phyloP scores from a whole-genome alignment of 257 asterid genomes.

The Plantago elongata region DNA sequence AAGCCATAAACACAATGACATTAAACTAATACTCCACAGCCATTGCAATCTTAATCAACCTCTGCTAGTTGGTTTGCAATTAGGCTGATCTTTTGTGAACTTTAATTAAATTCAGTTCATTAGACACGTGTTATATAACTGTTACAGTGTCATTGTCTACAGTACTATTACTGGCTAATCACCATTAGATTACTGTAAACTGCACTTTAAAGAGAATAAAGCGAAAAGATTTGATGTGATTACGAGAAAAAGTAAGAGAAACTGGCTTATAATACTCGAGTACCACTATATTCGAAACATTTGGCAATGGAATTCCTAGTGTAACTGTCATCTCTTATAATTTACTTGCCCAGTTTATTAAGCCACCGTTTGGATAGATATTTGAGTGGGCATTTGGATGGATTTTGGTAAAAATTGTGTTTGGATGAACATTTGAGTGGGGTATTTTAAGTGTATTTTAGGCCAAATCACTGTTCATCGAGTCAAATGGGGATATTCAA shows the following conservation, averaged over 20 bases:
- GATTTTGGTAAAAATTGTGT: too few species aligned
- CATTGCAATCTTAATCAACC: conserved; percentile 15
- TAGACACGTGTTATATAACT: conserved; percentile 18
- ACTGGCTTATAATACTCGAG: background rate
- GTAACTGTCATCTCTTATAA: too few species aligned
- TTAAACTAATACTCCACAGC: background rate
- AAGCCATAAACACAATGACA: background rate
- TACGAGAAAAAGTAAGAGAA: background rate
- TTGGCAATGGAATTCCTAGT: too few species aligned
- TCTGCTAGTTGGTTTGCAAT: too few species aligned
- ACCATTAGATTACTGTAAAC: conserved; percentile 7
- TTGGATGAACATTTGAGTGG: too few species aligned
- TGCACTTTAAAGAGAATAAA: background rate
- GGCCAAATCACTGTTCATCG: too few species aligned
- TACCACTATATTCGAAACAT: background rate
- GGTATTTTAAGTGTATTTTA: too few species aligned
- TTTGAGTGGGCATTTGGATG: too few species aligned
- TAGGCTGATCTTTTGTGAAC: background rate
- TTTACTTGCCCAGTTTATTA: too few species aligned
- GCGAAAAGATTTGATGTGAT: too few species aligned
- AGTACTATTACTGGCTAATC: background rate
- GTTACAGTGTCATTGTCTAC: conserved; percentile 15
- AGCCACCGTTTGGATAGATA: too few species aligned
- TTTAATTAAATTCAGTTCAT: background rate
- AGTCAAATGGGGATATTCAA: too few species aligned